phyloP scores from a whole-genome alignment of 2,329 filamentous ascomycete genomes.

The Piedraia hortae region DNA sequence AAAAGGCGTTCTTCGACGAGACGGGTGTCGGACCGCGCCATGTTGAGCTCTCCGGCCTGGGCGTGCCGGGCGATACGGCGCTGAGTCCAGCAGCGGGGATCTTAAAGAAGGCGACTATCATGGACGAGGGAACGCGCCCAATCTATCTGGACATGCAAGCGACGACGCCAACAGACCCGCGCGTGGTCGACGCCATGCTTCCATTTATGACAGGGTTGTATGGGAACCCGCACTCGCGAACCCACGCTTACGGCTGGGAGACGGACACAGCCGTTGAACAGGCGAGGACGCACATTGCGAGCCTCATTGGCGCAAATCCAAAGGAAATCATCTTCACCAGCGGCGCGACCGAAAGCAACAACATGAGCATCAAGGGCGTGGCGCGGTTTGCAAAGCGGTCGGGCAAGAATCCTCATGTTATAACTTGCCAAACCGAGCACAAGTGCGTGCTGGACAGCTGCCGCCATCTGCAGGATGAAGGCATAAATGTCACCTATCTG shows the following conservation, averaged over 20 bases:
- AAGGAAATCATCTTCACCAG: constrained; percentile 99
- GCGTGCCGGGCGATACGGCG: constrained; percentile 33
- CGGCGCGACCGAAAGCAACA: constrained; percentile 94
- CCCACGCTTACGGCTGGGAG: constrained; percentile 96
- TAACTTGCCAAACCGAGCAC: constrained; percentile 93
- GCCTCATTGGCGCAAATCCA: constrained; percentile 70
- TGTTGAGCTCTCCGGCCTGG: constrained; percentile 31
- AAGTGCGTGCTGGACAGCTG: constrained; percentile 97
- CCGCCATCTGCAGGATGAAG: constrained; percentile 85
- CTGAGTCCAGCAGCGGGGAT: constrained; percentile 50
- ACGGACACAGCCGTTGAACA: constrained; percentile 81
- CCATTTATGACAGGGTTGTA: constrained; percentile 83
- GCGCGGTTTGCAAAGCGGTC: constrained; percentile 78
- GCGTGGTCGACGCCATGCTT: constrained; percentile 89
- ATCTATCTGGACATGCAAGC: constrained; percentile 98
- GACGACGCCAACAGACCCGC: constrained; percentile 79
- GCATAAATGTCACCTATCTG: constrained; percentile 88
- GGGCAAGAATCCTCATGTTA: constrained; percentile 95
- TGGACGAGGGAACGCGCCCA: constrained; percentile 76
- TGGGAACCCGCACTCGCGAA: constrained; percentile 89
- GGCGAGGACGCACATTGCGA: constrained; percentile 57
- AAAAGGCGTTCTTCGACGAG: constrained; percentile 43
- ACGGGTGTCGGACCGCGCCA: constrained; percentile 26
- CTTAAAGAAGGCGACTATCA: constrained; percentile 68
- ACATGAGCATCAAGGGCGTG: constrained; percentile 98